Conservation (phyloP, 768 basidiomycete genomes). For the Dentipellis fragilis region DNA sequence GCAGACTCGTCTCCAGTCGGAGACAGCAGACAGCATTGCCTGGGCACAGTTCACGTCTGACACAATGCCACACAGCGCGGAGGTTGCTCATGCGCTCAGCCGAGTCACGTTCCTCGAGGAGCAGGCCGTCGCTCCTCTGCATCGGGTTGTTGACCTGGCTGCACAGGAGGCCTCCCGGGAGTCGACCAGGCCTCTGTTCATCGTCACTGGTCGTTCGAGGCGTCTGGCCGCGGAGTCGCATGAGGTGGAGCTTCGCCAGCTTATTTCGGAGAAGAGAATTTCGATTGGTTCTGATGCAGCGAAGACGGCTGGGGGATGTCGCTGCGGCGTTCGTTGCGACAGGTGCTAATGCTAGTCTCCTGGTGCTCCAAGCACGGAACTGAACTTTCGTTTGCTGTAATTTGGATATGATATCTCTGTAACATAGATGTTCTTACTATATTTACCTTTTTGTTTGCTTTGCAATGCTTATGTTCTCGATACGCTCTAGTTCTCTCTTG, state of each 20-base stretch:
- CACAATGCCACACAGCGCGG: constrained; percentile 17
- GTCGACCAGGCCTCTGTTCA: constrained; percentile 41
- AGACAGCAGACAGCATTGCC: constrained; percentile 71
- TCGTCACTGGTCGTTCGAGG: constrained; percentile 66
- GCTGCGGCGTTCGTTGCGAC: constrained; percentile 57
- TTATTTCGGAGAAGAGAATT: constrained; percentile 31
- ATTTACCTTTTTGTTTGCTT: too few species aligned
- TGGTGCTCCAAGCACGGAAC: constrained; percentile 43
- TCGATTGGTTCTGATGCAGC: constrained; percentile 45
- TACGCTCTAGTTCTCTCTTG: too few species aligned
- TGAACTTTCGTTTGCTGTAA: neutral
- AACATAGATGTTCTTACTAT: too few species aligned
- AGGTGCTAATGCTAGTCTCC: constrained; percentile 37
- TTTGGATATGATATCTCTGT: too few species aligned
- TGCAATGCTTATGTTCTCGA: too few species aligned
- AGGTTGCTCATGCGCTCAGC: constrained; percentile 34
- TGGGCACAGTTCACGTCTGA: constrained; percentile 56
- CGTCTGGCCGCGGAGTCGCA: constrained; percentile 55
- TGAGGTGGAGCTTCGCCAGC: constrained; percentile 41
- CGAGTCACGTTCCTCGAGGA: constrained; percentile 53
- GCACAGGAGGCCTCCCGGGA: constrained; percentile 19
- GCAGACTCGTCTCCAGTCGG: constrained; percentile 58
- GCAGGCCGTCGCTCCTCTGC: constrained; percentile 44
- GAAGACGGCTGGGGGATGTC: constrained; percentile 69
- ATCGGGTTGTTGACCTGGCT: constrained; percentile 37